Evolutionary conservation across 2,329 filamentous ascomycete genomes (phyloP).

Genomic region (Diaporthe amygdali): DNA sequence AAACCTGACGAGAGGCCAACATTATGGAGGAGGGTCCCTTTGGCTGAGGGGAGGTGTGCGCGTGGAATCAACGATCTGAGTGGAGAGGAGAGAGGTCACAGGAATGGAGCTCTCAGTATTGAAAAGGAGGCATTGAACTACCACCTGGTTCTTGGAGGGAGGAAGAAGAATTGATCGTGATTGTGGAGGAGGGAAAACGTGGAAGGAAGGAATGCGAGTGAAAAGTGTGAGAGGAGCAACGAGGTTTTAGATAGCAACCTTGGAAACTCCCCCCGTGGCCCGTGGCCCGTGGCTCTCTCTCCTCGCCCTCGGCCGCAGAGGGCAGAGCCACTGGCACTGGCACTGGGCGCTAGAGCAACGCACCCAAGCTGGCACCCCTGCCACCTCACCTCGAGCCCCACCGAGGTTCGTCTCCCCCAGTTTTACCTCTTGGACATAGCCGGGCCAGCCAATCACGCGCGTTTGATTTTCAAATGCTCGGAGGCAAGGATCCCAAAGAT

Average conservation of each 20-base stretch:
- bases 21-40: constrained; percentile 51
- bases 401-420: constrained; percentile 7
- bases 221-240: constrained; percentile 23
- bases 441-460: constrained; percentile 19
- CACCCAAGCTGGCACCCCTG: constrained; percentile 20
- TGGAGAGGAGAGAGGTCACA: constrained; percentile 28
- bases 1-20: constrained; percentile 74
- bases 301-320: constrained; percentile 21
- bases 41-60: constrained; percentile 15
- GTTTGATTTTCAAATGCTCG: constrained; percentile 23
- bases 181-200: constrained; percentile 12
- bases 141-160: constrained; percentile 14
- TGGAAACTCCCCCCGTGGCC: constrained; percentile 6
- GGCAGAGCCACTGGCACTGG: constrained; percentile 8
- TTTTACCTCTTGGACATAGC: constrained; percentile 19
- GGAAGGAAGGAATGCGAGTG: neutral
- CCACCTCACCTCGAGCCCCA: constrained; percentile 10
- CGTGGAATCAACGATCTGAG: constrained; percentile 9
- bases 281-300: constrained; percentile 15
- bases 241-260: constrained; percentile 27
- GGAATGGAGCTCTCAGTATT: constrained; percentile 30
- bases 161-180: neutral
- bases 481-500: neutral
- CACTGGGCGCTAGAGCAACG: constrained; percentile 16
- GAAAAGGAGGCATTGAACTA: constrained; percentile 22